phyloP scores from a whole-genome alignment of 1,284 basidiomycete genomes.

The Cryptococcus amylolentus region DNA sequence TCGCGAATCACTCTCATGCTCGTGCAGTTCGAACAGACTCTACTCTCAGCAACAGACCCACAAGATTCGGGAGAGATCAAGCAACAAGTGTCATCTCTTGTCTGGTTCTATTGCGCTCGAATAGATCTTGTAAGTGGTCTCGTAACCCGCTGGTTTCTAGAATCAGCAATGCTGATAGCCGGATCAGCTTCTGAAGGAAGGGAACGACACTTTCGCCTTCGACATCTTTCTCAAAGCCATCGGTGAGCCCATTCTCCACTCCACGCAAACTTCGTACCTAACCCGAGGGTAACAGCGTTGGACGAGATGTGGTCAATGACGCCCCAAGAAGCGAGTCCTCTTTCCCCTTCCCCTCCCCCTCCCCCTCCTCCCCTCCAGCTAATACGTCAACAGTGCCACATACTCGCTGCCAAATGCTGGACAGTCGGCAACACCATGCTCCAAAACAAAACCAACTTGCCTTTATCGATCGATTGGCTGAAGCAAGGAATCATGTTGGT shows the following conservation, averaged over 20 bases:
- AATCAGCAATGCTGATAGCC: background rate
- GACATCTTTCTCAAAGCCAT: background rate
- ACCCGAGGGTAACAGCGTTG: background rate
- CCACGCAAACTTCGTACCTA: background rate
- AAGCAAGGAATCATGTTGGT: slow-evolving; percentile 1
- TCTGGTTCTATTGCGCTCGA: background rate
- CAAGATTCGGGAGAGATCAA: background rate
- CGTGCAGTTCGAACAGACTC: background rate
- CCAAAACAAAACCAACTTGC: background rate
- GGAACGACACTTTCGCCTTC: background rate
- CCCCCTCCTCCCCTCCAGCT: background rate
- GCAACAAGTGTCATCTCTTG: background rate
- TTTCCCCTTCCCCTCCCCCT: background rate
- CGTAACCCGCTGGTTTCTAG: no score
- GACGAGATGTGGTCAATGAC: background rate
- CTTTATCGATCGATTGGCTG: background rate
- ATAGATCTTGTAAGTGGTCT: slow-evolving; percentile 1
- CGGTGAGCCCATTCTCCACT: background rate
- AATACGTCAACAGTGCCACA: background rate
- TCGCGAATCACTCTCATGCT: background rate
- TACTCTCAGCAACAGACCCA: background rate
- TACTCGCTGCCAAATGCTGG: slow-evolving; percentile 4
- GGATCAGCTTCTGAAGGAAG: background rate
- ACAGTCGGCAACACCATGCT: slow-evolving; percentile 1
- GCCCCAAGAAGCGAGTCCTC: background rate